Conservation (phyloP, 768 basidiomycete genomes). For the Psilocybe cubensis region DNA sequence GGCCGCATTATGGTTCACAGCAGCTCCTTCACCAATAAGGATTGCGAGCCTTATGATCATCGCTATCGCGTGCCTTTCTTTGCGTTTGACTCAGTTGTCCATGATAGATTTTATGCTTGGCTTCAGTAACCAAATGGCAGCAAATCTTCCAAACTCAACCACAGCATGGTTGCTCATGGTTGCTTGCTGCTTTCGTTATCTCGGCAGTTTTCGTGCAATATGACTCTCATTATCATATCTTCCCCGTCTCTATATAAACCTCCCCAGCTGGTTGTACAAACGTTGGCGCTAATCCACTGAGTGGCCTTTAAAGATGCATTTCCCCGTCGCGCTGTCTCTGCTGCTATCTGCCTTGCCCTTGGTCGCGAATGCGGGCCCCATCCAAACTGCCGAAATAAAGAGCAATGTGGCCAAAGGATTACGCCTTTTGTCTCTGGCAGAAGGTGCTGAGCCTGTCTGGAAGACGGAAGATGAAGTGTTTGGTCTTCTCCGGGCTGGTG, state of each 20-base stretch:
- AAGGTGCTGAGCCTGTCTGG: constrained; percentile 42
- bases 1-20: background rate
- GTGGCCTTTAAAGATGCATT: constrained; percentile 5
- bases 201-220: background rate
- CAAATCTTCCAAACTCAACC: background rate
- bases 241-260: background rate
- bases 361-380: constrained; percentile 29
- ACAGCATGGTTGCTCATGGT: background rate
- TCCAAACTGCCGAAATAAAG: constrained; percentile 35
- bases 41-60: background rate
- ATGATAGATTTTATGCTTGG: constrained; percentile 2
- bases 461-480: constrained; percentile 43
- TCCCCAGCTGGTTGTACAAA: background rate
- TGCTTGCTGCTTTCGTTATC: constrained; percentile 8
- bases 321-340: constrained; percentile 16
- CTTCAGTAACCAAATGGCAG: background rate
- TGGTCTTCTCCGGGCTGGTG: constrained; percentile 33
- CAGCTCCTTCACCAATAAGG: background rate
- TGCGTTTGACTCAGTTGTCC: background rate
- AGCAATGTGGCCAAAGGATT: constrained; percentile 36
- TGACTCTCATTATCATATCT: background rate
- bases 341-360: constrained; percentile 27
- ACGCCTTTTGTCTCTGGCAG: constrained; percentile 38
- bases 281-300: background rate
- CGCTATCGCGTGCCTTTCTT: background rate